phyloP scores from a whole-genome alignment of 805 yeast species.

The Isabelozyma gotoi region DNA sequence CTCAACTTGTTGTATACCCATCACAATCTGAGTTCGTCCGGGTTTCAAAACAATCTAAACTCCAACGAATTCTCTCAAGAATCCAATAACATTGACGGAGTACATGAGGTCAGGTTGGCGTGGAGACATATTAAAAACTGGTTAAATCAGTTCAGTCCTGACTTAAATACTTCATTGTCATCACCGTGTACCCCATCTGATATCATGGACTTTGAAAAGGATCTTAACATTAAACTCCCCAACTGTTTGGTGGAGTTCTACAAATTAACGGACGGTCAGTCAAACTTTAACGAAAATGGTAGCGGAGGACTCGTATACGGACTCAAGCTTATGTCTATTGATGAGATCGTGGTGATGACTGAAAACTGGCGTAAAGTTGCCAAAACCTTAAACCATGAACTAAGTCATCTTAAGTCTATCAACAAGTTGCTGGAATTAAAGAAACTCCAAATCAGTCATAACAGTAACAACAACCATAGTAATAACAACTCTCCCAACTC shows the following conservation, averaged over 20 bases:
- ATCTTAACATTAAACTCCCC: conserved; percentile 73
- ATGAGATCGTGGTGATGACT: conserved; percentile 77
- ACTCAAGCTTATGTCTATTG: conserved; percentile 73
- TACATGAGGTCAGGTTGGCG: conserved; percentile 71
- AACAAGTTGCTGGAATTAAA: conserved; percentile 17
- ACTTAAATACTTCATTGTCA: conserved; percentile 73
- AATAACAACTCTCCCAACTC: conserved; percentile 3
- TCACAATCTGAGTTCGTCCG: conserved; percentile 23
- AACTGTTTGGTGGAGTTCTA: conserved; percentile 77
- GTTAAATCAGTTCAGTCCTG: conserved; percentile 78
- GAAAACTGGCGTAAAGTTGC: conserved; percentile 82
- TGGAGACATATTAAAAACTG: conserved; percentile 90
- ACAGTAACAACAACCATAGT: conserved; percentile 6
- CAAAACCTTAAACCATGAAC: conserved; percentile 30
- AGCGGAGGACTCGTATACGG: conserved; percentile 76
- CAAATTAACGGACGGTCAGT: conserved; percentile 87
- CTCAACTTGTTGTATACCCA: conserved; percentile 27
- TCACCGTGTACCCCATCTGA: conserved; percentile 81
- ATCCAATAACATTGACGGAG: conserved; percentile 52
- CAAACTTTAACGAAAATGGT: conserved; percentile 63
- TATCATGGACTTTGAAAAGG: conserved; percentile 78
- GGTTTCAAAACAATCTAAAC: conserved; percentile 13
- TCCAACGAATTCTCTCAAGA: conserved; percentile 29
- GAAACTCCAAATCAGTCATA: conserved; percentile 19
- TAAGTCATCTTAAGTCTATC: conserved; percentile 18